Base-by-base conservation (phyloP, 306 rosid species). In the Cucumis hystrix region DNA sequence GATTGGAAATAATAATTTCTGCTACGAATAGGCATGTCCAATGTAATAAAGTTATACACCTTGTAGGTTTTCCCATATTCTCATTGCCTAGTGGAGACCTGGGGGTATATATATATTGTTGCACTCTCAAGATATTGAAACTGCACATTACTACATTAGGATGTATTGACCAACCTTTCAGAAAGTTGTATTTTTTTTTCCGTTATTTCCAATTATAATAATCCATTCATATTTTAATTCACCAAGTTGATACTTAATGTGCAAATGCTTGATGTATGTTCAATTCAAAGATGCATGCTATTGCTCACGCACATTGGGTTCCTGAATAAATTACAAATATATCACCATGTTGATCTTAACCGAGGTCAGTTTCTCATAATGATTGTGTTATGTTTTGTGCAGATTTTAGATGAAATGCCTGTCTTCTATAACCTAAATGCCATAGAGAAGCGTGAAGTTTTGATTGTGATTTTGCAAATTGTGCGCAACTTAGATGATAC, bases 361-460 rank as follows among this genome's bases (percentile, higher is more conserved):
- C 21, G 17, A 23, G 39, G 23, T 76, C 25, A n/a, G 57, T 35
- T 64, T 77, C 54, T 70, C 23, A 78, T 17, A 83, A 55, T 76
- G 75, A 74, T 77, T 57, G 25, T 81, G 49, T 61, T 6, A 10
- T 82, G 41, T 57, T 70, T 61, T 82, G 30, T 80, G 84, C 96
- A 95, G 98, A 90, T 95, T 82, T 80, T 95, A 67, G 98, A 95
- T 85, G 98, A 95, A 81, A 95, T 95, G 98, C 98, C 98, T 18
- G 97, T 95, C 84, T 92, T 92, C 82, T 92, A 90, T 89, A 95
- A 95, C 86, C 92, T 95, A 63, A 90, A 86, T 86, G 82, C 97
- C 60, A 86, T 88, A 74, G 98, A 95, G 85, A 95, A 95, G 91
- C 96, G 97, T 43, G 98, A 95, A 88, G 97, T 92, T 75, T 82